phyloP scores from a whole-genome alignment of 176 grass and related monocot species.

The Phyllostachys edulis region DNA sequence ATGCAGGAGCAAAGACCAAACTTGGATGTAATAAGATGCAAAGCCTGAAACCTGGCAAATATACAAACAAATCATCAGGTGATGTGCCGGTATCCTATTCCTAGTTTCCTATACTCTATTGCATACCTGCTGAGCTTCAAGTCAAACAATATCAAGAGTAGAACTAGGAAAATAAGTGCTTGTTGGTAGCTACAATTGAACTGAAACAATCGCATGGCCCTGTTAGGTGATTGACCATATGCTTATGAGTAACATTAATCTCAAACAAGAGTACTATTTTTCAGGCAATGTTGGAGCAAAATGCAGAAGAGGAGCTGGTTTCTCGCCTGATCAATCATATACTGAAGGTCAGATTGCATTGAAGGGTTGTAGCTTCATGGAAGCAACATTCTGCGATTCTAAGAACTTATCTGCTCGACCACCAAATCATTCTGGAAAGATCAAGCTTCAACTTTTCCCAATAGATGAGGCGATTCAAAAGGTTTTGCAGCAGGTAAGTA shows the following conservation, averaged over 20 bases:
- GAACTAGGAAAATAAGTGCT: slow-evolving; percentile 8
- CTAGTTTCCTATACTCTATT: neutral
- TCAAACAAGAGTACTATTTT: slow-evolving; percentile 36
- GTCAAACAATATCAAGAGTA: neutral
- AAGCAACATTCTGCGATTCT: slow-evolving; percentile 26
- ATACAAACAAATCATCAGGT: slow-evolving; percentile 66
- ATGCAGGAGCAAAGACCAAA: slow-evolving; percentile 35
- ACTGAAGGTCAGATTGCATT: slow-evolving; percentile 5
- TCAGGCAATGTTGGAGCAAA: slow-evolving; percentile 50
- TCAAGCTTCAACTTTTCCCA: slow-evolving; percentile 92
- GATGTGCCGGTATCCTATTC: slow-evolving; percentile 25
- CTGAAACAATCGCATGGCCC: neutral
- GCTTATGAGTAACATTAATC: neutral
- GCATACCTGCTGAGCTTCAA: neutral
- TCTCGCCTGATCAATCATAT: slow-evolving; percentile 30
- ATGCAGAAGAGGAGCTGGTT: slow-evolving; percentile 10
- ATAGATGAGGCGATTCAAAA: slow-evolving; percentile 61
- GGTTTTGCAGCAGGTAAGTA: slow-evolving; percentile 68
- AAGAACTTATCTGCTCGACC: slow-evolving; percentile 31
- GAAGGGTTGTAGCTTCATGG: slow-evolving; percentile 13
- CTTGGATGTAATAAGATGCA: slow-evolving; percentile 47
- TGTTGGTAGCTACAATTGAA: neutral
- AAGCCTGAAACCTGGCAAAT: slow-evolving; percentile 51
- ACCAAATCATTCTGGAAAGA: slow-evolving; percentile 51
- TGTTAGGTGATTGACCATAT: neutral